Evolutionary conservation across 306 rosid genomes (phyloP).

Genomic region (Crataegus laevigata): DNA sequence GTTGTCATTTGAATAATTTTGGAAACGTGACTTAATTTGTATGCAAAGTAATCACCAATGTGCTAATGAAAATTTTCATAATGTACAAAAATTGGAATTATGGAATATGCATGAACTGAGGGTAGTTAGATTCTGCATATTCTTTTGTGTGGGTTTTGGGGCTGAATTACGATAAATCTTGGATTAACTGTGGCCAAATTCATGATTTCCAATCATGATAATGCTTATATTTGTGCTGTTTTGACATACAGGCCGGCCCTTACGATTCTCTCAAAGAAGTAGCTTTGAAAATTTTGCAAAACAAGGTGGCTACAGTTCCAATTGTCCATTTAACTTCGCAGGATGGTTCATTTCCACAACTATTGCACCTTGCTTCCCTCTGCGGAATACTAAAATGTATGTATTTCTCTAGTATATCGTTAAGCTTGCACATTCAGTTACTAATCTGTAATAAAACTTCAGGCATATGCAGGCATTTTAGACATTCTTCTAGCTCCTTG

Average conservation of each 20-base stretch:
- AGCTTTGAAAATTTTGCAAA: constrained; percentile 65
- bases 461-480: constrained; percentile 81
- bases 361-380: constrained; percentile 67
- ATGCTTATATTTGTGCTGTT: constrained; percentile 5
- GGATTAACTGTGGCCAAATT: neutral
- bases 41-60: neutral
- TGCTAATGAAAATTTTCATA: neutral
- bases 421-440: constrained; percentile 19
- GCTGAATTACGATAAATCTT: neutral
- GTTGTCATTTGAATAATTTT: neutral
- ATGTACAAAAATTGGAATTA: neutral
- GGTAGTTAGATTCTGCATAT: neutral
- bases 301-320: constrained; percentile 66
- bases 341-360: constrained; percentile 59
- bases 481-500: constrained; percentile 58
- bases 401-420: constrained; percentile 18
- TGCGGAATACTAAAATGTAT: constrained; percentile 69
- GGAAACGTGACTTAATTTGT: neutral
- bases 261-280: constrained; percentile 62
- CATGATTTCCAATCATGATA: neutral
- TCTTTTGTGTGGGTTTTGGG: neutral
- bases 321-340: constrained; percentile 43
- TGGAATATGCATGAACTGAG: neutral
- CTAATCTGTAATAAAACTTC: constrained; percentile 39
- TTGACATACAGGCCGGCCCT: constrained; percentile 60